These are phyloP conservation scores for Mucor piriformis DNA, from an alignment of 371 early-diverging fungal genomes.

Conservation along the genomic window DNA sequence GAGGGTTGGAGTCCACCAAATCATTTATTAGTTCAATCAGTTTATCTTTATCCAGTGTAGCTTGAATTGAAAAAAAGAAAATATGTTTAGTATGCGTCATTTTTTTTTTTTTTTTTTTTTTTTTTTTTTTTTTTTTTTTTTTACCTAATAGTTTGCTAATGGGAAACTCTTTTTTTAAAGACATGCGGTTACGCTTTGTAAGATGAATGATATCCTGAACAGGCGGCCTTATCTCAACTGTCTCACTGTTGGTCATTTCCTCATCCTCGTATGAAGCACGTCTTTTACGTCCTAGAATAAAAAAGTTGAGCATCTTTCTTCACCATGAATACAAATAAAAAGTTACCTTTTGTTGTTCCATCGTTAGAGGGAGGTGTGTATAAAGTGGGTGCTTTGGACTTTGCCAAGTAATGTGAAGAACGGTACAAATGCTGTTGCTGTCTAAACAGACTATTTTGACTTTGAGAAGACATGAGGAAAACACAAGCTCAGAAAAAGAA, in stretches of 20 bases:
- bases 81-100: not conserved
- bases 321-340: no score
- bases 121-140: not conserved
- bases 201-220: slow-evolving; percentile 14
- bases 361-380: slow-evolving; percentile 28
- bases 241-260: slow-evolving; percentile 20
- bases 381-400: slow-evolving; percentile 32
- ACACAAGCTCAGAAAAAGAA: not conserved
- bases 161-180: slow-evolving; percentile 24
- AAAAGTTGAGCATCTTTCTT: no score
- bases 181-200: slow-evolving; percentile 25
- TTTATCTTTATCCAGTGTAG: slow-evolving; percentile 68
- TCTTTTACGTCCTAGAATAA: slow-evolving; percentile 25
- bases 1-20: slow-evolving; percentile 75
- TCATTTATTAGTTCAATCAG: slow-evolving; percentile 70
- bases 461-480: slow-evolving; percentile 18
- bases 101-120: not conserved
- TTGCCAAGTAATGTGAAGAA: slow-evolving; percentile 29
- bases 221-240: slow-evolving; percentile 5
- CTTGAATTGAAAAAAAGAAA: slow-evolving; percentile 21
- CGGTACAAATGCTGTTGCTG: slow-evolving; percentile 41
- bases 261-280: slow-evolving; percentile 31
- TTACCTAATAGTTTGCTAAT: slow-evolving; percentile 36
- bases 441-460: slow-evolving; percentile 37
- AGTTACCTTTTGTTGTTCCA: slow-evolving; percentile 15